A percentile compares a stretch with the other conserved stretches of the same genome.
phyloP scores from a whole-genome alignment of 2,329 filamentous ascomycete species.

The Pyrenophora graminea region DNA sequence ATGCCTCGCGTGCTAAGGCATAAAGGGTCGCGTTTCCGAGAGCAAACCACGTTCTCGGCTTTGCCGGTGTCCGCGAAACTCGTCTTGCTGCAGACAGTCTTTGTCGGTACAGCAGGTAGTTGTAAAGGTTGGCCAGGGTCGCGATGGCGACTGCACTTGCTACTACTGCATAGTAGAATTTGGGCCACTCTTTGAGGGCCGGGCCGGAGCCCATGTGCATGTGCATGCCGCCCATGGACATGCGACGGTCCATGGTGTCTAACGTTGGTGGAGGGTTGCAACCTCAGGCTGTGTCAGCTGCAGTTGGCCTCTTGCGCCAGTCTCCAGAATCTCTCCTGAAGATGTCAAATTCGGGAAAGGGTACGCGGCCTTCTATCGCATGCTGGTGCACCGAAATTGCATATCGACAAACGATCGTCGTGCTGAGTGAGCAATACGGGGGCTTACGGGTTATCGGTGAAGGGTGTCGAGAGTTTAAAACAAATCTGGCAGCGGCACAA shows the following conservation, averaged over 20 bases:
- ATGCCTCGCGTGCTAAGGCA: slow-evolving; percentile 59
- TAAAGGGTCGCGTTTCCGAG: slow-evolving; percentile 57
- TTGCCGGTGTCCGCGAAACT: slow-evolving; percentile 53
- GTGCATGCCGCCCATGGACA: slow-evolving; percentile 17
- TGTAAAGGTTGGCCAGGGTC: slow-evolving; percentile 52
- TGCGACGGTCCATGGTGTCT: slow-evolving; percentile 30
- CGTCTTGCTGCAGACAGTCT: slow-evolving; percentile 53
- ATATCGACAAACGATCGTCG: too few relatives aligned
- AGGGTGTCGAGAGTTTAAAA: background rate
- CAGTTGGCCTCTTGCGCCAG: slow-evolving; percentile 3
- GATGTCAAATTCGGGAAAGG: background rate
- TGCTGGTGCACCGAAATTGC: slow-evolving; percentile 1
- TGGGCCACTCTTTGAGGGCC: slow-evolving; percentile 53
- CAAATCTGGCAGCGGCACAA: background rate
- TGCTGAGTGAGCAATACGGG: background rate
- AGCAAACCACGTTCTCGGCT: slow-evolving; percentile 57
- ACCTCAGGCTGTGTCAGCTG: slow-evolving; percentile 12
- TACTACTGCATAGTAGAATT: slow-evolving; percentile 59
- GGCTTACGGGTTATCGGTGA: background rate
- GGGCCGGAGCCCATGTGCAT: slow-evolving; percentile 49
- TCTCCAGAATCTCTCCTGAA: background rate
- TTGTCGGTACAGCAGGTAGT: slow-evolving; percentile 55
- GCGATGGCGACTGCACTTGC: slow-evolving; percentile 52
- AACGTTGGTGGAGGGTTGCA: slow-evolving; percentile 5
- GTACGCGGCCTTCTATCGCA: slow-evolving; percentile 4